Conservation (phyloP, 2,329 filamentous ascomycete genomes). For the Thielaviopsis cerberus region DNA sequence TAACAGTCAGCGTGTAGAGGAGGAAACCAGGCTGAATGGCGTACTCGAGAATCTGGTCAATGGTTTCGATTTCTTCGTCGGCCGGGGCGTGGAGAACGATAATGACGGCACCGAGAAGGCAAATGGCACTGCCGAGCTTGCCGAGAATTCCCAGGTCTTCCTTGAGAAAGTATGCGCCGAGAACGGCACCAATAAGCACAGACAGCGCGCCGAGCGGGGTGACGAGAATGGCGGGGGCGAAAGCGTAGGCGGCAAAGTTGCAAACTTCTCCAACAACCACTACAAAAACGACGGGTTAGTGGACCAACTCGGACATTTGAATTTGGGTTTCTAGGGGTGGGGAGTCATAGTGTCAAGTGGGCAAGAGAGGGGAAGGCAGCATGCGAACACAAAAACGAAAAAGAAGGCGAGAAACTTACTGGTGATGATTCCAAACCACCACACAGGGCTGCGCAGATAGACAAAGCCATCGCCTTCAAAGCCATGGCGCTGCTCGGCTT, state of each 20-base stretch:
- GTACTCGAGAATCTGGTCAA: slow-evolving; percentile 80
- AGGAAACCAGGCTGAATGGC: slow-evolving; percentile 85
- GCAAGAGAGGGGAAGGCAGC: background rate
- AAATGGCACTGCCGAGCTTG: slow-evolving; percentile 88
- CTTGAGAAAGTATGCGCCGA: slow-evolving; percentile 84
- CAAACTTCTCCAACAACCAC: slow-evolving; percentile 86
- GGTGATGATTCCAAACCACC: slow-evolving; percentile 89
- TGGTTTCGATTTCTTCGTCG: slow-evolving; percentile 75
- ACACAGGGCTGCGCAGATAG: slow-evolving; percentile 84
- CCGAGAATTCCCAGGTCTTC: slow-evolving; percentile 81
- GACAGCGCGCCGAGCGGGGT: slow-evolving; percentile 86
- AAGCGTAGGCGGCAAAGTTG: slow-evolving; percentile 96
- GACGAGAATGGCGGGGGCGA: slow-evolving; percentile 94
- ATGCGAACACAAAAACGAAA: background rate
- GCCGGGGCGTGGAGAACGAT: slow-evolving; percentile 94
- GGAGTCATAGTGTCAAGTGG: background rate
- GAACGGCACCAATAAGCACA: slow-evolving; percentile 82
- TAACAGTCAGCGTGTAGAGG: slow-evolving; percentile 63
- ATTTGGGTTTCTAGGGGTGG: background rate
- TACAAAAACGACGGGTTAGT: slow-evolving; percentile 45
- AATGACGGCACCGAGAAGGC: slow-evolving; percentile 85
- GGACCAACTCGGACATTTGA: background rate
- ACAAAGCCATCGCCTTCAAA: slow-evolving; percentile 94
- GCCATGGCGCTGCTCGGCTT: slow-evolving; percentile 77
- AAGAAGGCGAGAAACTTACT: slow-evolving; percentile 34